Conservation (phyloP, 2,329 filamentous ascomycete species). For the Knufia fluminis region DNA sequence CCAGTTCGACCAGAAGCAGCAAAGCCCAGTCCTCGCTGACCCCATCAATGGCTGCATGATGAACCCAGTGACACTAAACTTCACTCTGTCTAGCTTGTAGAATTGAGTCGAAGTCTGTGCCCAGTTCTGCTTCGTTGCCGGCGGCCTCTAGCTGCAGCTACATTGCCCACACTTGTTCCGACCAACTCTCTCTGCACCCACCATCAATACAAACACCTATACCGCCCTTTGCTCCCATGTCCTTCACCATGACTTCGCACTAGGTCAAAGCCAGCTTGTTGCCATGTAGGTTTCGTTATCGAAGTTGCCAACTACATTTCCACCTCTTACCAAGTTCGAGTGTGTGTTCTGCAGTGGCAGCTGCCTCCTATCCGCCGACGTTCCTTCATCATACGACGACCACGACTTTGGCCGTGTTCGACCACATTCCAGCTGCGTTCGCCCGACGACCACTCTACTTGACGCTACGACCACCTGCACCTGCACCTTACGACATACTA, state of each 20-base stretch:
- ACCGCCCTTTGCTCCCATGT: conserved; percentile 9
- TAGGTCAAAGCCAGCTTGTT: conserved; percentile 7
- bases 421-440: conserved; percentile 10
- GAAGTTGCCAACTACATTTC: conserved; percentile 10
- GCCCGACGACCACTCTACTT: conserved; percentile 6
- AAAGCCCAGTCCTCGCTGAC: not conserved
- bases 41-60: conserved; percentile 9
- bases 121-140: not conserved
- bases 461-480: conserved; percentile 8
- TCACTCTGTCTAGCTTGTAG: not conserved
- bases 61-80: not conserved
- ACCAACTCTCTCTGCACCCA: not conserved
- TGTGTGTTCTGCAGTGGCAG: conserved; percentile 10
- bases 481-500: conserved; percentile 1
- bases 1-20: conserved; percentile 5
- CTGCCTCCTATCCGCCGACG: conserved; percentile 8
- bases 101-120: conserved; percentile 2
- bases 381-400: conserved; percentile 5
- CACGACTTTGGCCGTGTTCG: not conserved
- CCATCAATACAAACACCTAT: conserved; percentile 9
- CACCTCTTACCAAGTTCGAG: conserved; percentile 5
- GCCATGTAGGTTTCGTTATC: conserved; percentile 9
- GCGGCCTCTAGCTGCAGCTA: not conserved
- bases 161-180: not conserved
- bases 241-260: conserved; percentile 9